Base-by-base conservation (phyloP, 2,329 filamentous ascomycete species). In the Parastagonospora nodorum region DNA sequence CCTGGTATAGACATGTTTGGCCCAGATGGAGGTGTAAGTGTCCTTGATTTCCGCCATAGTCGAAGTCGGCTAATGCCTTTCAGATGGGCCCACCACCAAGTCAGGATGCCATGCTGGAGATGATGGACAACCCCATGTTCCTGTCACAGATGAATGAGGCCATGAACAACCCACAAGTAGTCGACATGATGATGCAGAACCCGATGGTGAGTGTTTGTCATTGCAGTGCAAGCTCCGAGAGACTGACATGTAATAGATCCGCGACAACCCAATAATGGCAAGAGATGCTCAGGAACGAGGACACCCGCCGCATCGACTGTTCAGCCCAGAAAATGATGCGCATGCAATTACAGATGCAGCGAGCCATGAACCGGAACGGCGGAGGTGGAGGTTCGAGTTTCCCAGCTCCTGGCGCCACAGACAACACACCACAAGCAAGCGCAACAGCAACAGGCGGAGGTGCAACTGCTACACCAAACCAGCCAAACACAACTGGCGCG, bases 301-400 rank as follows among this genome's bases (percentile, higher is more conserved):
- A 92, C 57, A 92, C 97, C 77, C 85, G 94, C 66, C 83, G 89
- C 44, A 94, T 97, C 89, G n/a, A n/a, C 88, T 99, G 82, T 93
- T 91, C 55, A 92, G 95, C 69, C 94, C 94, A 4, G 85, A 91
- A 91, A 38, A 86, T 91, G 63, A 84, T 99, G 58, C 82, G 91
- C 50, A 86, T 89, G 72, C 90, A 92, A 64, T 84, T 90, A 66
- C 86, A 90, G 55, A 88, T 97, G 85, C 88, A 92, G 69, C 82
- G 89, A 52, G 75, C 76, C 50, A 84, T 87, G 77, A 77, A 82
- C 78, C 38, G 63, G 8, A 65, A 48, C 78, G 78, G 42, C 75
- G 51, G 80, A 74, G 51, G 78, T 75, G 77, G 42, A 75, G 52
- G 78, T 74, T 50, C 78, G 37, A 80, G 84, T 5, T 97, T 99